Base-by-base conservation (phyloP, 2,329 filamentous ascomycete species). In the Neofusicoccum ribis region DNA sequence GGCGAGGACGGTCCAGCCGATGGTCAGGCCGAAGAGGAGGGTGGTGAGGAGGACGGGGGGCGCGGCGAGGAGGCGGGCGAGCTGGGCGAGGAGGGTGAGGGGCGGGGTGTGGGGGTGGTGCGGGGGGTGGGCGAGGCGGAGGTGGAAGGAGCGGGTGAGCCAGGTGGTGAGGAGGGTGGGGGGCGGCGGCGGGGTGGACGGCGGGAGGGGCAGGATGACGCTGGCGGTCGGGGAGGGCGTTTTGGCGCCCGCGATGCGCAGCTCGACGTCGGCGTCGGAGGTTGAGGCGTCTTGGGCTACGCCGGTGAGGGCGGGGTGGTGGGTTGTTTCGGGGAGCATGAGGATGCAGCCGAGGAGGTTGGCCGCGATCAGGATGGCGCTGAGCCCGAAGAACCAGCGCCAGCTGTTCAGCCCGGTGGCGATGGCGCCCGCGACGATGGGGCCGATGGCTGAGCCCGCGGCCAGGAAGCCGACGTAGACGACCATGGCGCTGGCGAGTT, bases 361-460 rank as follows among this genome's bases (percentile, higher is more conserved):
- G 31, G 17, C 14, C 3, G 14, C 50, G 31, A 52, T 17, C 31
- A 3, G 31, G 34, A 52, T 14, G 31, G 50, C 50, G 50, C 50
- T 52, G 50, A 52, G 36, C 31, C 17, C 37, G 50, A 52, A 52
- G 34, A 52, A 52, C 50, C 50, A 52, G 6, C 50, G 50, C 50
- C 50, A 52, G 50, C 50, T 52, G 50, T 17, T 7, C 7, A 52
- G 50, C 3, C 27, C 31, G 7, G 50, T 52, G 3, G 50, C 50
- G 50, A 52, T 52, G 31, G 15, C n/a, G 31, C 50, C 50, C 5
- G 50, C 50, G 5, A 31, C 31, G 50, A 52, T 37, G 50, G 50
- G 50, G 2, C 50, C 50, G 20, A 52, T 8, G 7, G 50, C 7
- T 3, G 50, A 52, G 31, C 50, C 50, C 6, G 20, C 50, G 31